Percentiles rank a stretch among this genome's conserved stretches.
phyloP scores from a whole-genome alignment of 1,139 yeast genomes.

The Geotrichum citri-aurantii region DNA sequence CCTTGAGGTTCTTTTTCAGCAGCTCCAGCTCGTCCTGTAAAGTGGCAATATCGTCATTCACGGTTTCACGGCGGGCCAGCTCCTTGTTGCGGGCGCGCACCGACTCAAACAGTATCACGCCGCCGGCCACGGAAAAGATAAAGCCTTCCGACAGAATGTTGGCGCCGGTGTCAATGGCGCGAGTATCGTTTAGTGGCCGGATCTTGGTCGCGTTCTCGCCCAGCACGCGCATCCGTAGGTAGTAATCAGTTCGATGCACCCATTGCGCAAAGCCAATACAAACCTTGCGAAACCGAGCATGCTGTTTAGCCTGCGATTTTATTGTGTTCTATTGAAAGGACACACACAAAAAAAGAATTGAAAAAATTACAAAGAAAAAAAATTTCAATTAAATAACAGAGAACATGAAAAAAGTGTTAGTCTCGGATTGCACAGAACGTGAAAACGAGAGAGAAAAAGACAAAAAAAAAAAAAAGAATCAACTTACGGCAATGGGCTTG shows the following conservation, averaged over 20 bases:
- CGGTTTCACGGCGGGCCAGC: constrained; percentile 51
- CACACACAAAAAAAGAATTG: background rate
- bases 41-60: constrained; percentile 62
- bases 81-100: constrained; percentile 65
- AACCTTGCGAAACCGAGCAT: constrained; percentile 52
- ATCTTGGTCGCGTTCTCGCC: constrained; percentile 54
- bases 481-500: constrained; percentile 65
- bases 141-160: constrained; percentile 70
- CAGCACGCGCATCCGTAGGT: constrained; percentile 55
- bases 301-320: constrained; percentile 72
- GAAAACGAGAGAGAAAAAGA: background rate
- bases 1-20: constrained; percentile 46
- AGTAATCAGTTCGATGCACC: constrained; percentile 61
- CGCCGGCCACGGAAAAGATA: constrained; percentile 74
- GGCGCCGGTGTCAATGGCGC: constrained; percentile 82
- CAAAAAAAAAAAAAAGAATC: background rate
- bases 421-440: background rate
- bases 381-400: no score
- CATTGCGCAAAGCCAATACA: constrained; percentile 73
- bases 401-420: background rate
- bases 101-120: constrained; percentile 68
- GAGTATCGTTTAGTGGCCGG: constrained; percentile 76
- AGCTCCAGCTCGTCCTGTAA: constrained; percentile 67
- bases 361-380: background rate
- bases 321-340: constrained; percentile 42